Base-by-base conservation (phyloP, 2,329 filamentous ascomycete genomes). In the Berkeleyomyces basicola region DNA sequence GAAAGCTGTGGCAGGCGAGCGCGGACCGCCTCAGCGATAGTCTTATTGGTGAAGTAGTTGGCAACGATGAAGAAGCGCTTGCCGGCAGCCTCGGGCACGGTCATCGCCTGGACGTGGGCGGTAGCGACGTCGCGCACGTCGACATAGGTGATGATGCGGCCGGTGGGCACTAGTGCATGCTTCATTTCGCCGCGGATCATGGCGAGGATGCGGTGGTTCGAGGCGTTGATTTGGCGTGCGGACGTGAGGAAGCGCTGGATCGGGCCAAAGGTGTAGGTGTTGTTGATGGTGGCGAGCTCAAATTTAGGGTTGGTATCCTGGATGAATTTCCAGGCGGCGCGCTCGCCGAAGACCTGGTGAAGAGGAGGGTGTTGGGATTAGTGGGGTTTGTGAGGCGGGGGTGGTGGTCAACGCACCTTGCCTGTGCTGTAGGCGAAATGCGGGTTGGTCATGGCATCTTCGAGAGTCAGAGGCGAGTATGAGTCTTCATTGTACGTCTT, bases 261-360 rank as follows among this genome's bases (percentile, higher is more conserved):
- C n/a, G 85, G 84, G 0, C 85, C 84, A 47, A 86, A 79, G 0
- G 84, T 82, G 62, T 82, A 75, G 0, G 84, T 83, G 60, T 81
- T 80, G 68, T 82, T 82, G 67, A 87, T 81, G 4, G 81, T 82
- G 9, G 78, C 74, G 39, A 88, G 69, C 49, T 80, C 78, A 68
- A 87, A 88, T 74, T 68, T 81, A 75, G 39, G 77, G 37, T 67
- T 58, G 14, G 69, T 65, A 31, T 59, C 59, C 1, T 61, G 44
- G 39, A 69, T 61, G 65, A 67, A 71, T 1, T 80, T 76, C 85
- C 85, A 88, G 2, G 83, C 82, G 1, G 84, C 81, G 64, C 78
- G 80, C 68, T 88, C 85, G 0, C 83, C 84, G 65, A 89, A 85
- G 1, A 79, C 80, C 63, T 65, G 23, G 23, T 33, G 23, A 23